These are phyloP conservation scores for Colletotrichum aenigma DNA, from an alignment of 2,329 filamentous ascomycete genomes.

Conservation along the genomic window DNA sequence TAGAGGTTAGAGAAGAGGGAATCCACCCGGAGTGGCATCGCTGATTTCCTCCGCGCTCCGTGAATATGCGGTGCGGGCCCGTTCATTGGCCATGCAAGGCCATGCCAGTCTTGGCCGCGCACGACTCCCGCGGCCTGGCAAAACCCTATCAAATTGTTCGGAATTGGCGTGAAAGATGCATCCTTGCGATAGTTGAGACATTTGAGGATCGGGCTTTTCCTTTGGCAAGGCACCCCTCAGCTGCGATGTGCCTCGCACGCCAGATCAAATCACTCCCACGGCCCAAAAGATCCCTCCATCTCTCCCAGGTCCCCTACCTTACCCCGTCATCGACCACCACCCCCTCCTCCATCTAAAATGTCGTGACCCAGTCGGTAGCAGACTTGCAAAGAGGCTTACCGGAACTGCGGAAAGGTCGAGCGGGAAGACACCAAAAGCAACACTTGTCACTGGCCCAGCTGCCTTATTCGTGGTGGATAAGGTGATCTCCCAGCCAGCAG, in stretches of 20 bases:
- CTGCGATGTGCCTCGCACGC: not conserved
- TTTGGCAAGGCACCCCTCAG: not conserved
- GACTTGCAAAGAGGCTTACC: not conserved
- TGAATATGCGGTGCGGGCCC: not conserved
- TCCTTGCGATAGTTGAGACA: not conserved
- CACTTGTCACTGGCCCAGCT: not conserved
- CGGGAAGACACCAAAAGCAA: not conserved
- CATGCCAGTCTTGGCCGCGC: not conserved
- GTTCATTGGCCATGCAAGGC: not conserved
- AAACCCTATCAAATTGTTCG: slow-evolving; percentile 4
- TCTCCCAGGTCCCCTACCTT: not conserved
- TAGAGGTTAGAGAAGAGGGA: not conserved
- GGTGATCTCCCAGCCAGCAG: not conserved
- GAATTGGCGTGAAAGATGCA: not conserved
- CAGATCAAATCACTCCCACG: not conserved
- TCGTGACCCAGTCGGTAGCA: not conserved
- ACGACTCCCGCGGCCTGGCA: not conserved
- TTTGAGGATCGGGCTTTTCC: not conserved
- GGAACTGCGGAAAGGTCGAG: not conserved
- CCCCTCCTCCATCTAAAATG: not conserved
- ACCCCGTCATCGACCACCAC: not conserved
- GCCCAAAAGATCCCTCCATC: not conserved
- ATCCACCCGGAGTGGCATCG: not conserved
- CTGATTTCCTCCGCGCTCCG: not conserved
- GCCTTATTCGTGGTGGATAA: not conserved